Base-by-base conservation (phyloP, 768 basidiomycete species). In the Hysterangium stoloniferum region DNA sequence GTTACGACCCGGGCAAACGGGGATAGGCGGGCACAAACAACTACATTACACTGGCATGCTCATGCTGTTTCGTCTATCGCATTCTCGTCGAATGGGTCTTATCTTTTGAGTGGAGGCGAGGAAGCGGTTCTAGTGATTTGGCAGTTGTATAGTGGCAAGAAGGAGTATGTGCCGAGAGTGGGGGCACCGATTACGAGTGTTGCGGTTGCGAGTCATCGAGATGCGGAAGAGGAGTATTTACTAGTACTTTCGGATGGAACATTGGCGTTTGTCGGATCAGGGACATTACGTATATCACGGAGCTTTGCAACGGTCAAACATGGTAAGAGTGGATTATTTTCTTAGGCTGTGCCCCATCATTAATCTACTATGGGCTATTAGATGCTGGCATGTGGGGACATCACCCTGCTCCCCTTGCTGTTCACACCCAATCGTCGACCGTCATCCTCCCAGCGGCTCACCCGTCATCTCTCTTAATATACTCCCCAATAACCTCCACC, bases 71-170 rank as follows among this genome's bases (percentile, higher is more conserved):
- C 86, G 3, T 84, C 90, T 1, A 64, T 99, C 24, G 72, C 82
- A 0, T 99, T 98, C 65, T 88, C 92, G 0, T 67, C 82, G 11
- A 93, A 95, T 57, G 96, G 96, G 11, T 85, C 91, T 6, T 95
- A 96, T 64, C 67, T 99, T 15, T 68, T 98, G 42, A 94, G 88
- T 54, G 95, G 92, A 55, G 96, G 96, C 38, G 91, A 96, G 65
- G 96, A 98, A 64, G 78, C 86, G 28, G 95, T 97, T 8, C 67
- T 99, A n/a, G 94, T 98, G 33, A 84, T 95, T 52, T 99, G 96
- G 96, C 91, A 96, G 62, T 64, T 99, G 35, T 84, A 90, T 56
- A 80, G 84, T 0, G 87, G 88, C 4, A 87, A 82, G 65, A 84
- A 82, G 62, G 93, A 96, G 64, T 98, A 90, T 61, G 78, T 98